Evolutionary conservation across 2,329 filamentous ascomycete genomes (phyloP).

Genomic region (Didymella keratinophila): DNA sequence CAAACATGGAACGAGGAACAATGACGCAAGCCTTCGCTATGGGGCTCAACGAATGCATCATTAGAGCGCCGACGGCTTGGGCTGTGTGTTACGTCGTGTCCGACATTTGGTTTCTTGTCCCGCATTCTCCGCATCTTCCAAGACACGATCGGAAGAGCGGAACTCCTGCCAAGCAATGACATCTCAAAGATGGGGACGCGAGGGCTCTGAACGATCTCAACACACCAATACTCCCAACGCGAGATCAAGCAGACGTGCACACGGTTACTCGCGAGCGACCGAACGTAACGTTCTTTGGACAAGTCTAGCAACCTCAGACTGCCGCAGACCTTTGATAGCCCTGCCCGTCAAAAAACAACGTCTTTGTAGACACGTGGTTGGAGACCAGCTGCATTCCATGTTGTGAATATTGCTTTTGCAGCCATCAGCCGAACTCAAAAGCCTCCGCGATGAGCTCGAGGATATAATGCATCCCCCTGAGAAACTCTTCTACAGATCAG

Average conservation of each 20-base stretch:
- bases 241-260: background rate
- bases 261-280: background rate
- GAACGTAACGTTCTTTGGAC: background rate
- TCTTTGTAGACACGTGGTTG: background rate
- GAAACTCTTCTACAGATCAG: background rate
- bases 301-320: background rate
- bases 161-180: conserved; percentile 18
- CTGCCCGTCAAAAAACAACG: background rate
- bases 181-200: background rate
- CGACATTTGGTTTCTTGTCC: conserved; percentile 10
- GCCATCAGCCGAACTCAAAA: background rate
- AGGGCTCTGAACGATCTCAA: background rate
- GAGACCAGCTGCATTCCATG: background rate
- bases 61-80: conserved; percentile 16
- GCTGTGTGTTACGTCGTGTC: conserved; percentile 5
- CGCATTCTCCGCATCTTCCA: conserved; percentile 18
- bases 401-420: conserved; percentile 1
- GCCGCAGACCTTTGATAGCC: background rate
- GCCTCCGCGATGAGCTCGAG: background rate
- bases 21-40: conserved; percentile 6
- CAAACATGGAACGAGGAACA: background rate
- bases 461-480: background rate
- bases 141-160: conserved; percentile 13
- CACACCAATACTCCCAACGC: background rate
- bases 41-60: conserved; percentile 4